These are phyloP conservation scores for Fusarium incarnatum DNA, from an alignment of 2,329 filamentous ascomycete species.

Conservation along the genomic window DNA sequence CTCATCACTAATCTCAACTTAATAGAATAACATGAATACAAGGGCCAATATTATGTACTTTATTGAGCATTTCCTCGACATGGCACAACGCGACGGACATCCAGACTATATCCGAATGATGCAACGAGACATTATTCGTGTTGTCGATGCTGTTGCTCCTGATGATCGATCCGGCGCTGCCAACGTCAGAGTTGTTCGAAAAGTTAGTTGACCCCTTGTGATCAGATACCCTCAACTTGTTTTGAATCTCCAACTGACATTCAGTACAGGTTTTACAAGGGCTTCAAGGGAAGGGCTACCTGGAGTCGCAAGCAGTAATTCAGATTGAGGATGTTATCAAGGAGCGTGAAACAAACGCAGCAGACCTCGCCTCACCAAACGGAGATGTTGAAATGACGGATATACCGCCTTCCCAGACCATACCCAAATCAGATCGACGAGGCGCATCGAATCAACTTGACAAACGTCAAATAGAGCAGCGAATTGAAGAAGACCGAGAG, in stretches of 20 bases:
- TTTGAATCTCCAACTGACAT: conserved; percentile 26
- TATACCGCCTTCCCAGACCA: conserved; percentile 56
- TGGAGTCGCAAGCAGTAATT: conserved; percentile 77
- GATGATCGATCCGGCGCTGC: conserved; percentile 88
- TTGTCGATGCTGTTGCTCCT: conserved; percentile 92
- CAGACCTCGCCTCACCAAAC: conserved; percentile 66
- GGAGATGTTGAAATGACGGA: conserved; percentile 56
- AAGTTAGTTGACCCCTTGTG: conserved; percentile 62
- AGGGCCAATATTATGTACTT: conserved; percentile 99
- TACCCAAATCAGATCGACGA: conserved; percentile 52
- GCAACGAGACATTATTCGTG: conserved; percentile 88
- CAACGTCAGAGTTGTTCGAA: conserved; percentile 92
- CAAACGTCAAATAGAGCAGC: conserved; percentile 91
- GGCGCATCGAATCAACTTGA: conserved; percentile 66
- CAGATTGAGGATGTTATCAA: conserved; percentile 88
- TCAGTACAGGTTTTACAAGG: conserved; percentile 70
- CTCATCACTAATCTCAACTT: conserved; percentile 18
- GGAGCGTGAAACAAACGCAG: conserved; percentile 76
- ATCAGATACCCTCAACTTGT: neutral
- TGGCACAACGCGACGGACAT: conserved; percentile 80
- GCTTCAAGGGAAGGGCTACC: conserved; percentile 76
- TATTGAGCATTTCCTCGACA: conserved; percentile 92
- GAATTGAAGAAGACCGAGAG: conserved; percentile 96
- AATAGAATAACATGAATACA: conserved; percentile 91
- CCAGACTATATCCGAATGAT: conserved; percentile 92